A percentile compares a stretch with the other conserved stretches of the same genome.
Evolutionary conservation across 2,329 filamentous ascomycete genomes (phyloP).

Genomic region (Talaromyces rugulosus): DNA sequence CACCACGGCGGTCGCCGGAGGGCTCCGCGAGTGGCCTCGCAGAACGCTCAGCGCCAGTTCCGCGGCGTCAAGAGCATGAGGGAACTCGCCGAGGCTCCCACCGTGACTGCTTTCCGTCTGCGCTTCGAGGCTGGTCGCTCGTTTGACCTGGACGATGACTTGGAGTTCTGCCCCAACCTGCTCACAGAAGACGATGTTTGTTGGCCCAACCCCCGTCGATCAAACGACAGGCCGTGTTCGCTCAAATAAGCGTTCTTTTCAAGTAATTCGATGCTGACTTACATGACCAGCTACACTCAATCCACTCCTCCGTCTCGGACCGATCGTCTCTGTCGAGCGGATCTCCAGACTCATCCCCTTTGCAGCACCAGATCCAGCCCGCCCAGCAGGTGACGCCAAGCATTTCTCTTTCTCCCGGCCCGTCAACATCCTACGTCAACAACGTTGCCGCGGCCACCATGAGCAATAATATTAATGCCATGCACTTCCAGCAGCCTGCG

Average conservation of each 20-base stretch:
- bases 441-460: constrained; percentile 57
- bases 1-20: constrained; percentile 82
- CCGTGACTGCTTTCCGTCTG: constrained; percentile 72
- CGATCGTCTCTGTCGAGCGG: constrained; percentile 92
- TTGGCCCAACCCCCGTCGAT: constrained; percentile 14
- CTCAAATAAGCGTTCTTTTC: background rate
- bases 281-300: constrained; percentile 70
- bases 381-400: constrained; percentile 70
- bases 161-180: constrained; percentile 90
- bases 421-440: constrained; percentile 44
- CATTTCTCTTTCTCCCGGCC: constrained; percentile 62
- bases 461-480: constrained; percentile 65
- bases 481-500: constrained; percentile 78
- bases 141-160: constrained; percentile 92
- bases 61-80: constrained; percentile 81
- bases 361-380: constrained; percentile 73
- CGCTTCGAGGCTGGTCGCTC: constrained; percentile 89
- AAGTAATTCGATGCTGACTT: constrained; percentile 10
- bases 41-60: constrained; percentile 82
- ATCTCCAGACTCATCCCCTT: constrained; percentile 85
- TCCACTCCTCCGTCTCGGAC: constrained; percentile 84
- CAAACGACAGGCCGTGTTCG: background rate
- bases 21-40: constrained; percentile 72
- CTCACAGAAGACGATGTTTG: constrained; percentile 88
- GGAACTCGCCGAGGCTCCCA: constrained; percentile 74